These are phyloP conservation scores for Aspergillus novofumigatus DNA, from an alignment of 2,329 filamentous ascomycete genomes.

Conservation along the genomic window DNA sequence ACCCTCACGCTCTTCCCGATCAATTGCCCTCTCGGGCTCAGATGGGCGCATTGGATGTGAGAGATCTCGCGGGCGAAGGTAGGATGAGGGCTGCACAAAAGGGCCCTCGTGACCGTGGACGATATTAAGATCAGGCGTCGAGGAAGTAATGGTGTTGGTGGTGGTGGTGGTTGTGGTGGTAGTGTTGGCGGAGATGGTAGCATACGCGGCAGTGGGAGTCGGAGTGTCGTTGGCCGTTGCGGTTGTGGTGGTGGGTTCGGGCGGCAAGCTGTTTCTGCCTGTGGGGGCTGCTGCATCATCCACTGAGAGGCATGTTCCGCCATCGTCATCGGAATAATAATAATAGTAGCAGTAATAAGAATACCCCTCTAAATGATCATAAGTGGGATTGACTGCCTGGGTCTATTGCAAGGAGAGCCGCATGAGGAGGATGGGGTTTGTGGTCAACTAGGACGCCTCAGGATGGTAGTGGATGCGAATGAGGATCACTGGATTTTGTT, in stretches of 20 bases:
- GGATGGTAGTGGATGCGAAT: not conserved
- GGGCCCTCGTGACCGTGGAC: constrained; percentile 39
- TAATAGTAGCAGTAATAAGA: not conserved
- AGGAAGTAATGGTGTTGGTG: constrained; percentile 2
- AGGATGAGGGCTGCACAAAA: constrained; percentile 48
- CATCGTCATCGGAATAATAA: constrained; percentile 11
- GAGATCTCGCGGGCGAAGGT: constrained; percentile 39
- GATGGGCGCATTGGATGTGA: constrained; percentile 40
- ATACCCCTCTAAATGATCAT: too few species aligned
- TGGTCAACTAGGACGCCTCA: not conserved
- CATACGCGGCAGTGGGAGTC: constrained; percentile 2
- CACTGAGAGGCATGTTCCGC: constrained; percentile 21
- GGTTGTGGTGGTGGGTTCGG: constrained; percentile 7
- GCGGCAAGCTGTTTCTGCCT: constrained; percentile 23
- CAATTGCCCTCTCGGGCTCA: constrained; percentile 43
- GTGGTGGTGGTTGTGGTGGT: constrained; percentile 6
- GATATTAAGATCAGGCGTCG: constrained; percentile 6
- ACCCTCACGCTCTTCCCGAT: constrained; percentile 47
- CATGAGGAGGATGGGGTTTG: constrained; percentile 2
- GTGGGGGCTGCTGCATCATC: constrained; percentile 14
- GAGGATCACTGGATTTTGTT: not conserved
- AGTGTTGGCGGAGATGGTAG: constrained; percentile 8
- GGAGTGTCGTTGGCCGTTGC: constrained; percentile 3
- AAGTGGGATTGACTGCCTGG: constrained; percentile 2
- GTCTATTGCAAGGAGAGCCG: constrained; percentile 6